Percentiles rank a stretch among this genome's conserved stretches.
Conservation (phyloP, 1,139 yeast genomes). For the Blastobotrys ciferrii region DNA sequence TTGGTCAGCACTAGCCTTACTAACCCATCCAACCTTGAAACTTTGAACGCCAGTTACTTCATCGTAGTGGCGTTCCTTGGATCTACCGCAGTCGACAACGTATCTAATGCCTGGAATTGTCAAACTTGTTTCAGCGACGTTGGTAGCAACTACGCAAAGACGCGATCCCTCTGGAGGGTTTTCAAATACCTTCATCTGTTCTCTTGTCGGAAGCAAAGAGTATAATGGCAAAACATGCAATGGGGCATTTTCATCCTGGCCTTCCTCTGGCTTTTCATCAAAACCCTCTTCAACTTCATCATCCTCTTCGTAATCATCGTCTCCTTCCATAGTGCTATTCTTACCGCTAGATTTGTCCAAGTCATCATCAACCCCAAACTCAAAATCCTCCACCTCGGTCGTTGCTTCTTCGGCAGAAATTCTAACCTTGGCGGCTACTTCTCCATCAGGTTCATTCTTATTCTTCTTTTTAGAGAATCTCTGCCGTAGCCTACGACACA, state of each 20-base stretch:
- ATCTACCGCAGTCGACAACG: conserved; percentile 92
- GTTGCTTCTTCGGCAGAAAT: conserved; percentile 61
- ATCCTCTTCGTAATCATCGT: conserved; percentile 46
- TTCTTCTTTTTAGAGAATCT: conserved; percentile 54
- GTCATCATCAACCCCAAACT: conserved; percentile 53
- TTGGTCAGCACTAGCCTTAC: conserved; percentile 95
- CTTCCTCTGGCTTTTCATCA: conserved; percentile 74
- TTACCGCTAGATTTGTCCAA: conserved; percentile 41
- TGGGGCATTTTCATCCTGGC: conserved; percentile 77
- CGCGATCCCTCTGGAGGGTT: conserved; percentile 83
- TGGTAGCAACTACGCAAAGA: conserved; percentile 91
- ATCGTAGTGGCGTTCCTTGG: conserved; percentile 82
- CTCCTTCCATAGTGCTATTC: conserved; percentile 44
- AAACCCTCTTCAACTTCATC: conserved; percentile 86
- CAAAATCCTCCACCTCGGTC: conserved; percentile 85
- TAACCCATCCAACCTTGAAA: conserved; percentile 87
- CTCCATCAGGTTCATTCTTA: conserved; percentile 18
- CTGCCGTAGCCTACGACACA: conserved; percentile 65
- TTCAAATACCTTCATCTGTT: conserved; percentile 91
- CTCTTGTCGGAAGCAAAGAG: conserved; percentile 85
- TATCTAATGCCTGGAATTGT: conserved; percentile 95
- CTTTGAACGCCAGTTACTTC: conserved; percentile 90
- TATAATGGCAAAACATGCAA: conserved; percentile 88
- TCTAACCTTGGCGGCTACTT: conserved; percentile 46
- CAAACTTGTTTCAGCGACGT: conserved; percentile 95